These are phyloP conservation scores for Eucommia ulmoides DNA, from an alignment of 257 asterid genomes.

Conservation along the genomic window DNA sequence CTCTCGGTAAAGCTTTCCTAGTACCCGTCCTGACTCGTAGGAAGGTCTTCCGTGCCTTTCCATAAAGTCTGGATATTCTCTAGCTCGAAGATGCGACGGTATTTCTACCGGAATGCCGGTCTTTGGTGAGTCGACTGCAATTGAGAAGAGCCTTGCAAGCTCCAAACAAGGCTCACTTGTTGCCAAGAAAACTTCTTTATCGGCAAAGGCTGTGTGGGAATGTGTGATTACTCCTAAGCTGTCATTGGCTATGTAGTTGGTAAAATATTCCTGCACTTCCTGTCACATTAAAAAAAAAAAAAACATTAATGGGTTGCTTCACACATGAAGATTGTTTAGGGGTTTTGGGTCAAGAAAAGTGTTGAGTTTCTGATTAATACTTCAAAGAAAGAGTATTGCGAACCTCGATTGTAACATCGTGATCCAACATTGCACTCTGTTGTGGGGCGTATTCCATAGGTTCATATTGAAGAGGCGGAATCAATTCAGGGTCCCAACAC, in stretches of 20 bases:
- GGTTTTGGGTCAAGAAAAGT: no score
- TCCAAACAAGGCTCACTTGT: slow-evolving; percentile 37
- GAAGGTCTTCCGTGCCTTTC: slow-evolving; percentile 55
- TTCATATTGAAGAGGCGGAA: slow-evolving; percentile 33
- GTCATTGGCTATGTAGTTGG: slow-evolving; percentile 74
- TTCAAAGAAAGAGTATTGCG: no score
- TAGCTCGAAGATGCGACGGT: slow-evolving; percentile 59
- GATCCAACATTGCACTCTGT: slow-evolving; percentile 33
- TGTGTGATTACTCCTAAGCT: slow-evolving; percentile 64
- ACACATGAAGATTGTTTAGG: no score
- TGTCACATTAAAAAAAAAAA: slow-evolving; percentile 16
- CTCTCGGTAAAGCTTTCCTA: slow-evolving; percentile 70
- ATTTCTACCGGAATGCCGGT: slow-evolving; percentile 84
- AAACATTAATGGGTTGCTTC: no score
- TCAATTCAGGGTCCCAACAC: slow-evolving; percentile 73
- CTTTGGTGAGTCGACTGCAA: slow-evolving; percentile 85
- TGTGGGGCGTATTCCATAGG: slow-evolving; percentile 76
- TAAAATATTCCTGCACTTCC: slow-evolving; percentile 77
- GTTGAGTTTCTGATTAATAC: no score
- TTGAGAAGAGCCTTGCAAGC: slow-evolving; percentile 51
- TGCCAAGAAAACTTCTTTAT: slow-evolving; percentile 43
- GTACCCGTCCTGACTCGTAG: slow-evolving; percentile 37
- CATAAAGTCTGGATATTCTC: slow-evolving; percentile 87
- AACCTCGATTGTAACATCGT: slow-evolving; percentile 73
- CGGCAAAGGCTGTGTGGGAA: slow-evolving; percentile 78